Conservation (phyloP, 2,329 filamentous ascomycete genomes). For the Trichoderma pleuroti region DNA sequence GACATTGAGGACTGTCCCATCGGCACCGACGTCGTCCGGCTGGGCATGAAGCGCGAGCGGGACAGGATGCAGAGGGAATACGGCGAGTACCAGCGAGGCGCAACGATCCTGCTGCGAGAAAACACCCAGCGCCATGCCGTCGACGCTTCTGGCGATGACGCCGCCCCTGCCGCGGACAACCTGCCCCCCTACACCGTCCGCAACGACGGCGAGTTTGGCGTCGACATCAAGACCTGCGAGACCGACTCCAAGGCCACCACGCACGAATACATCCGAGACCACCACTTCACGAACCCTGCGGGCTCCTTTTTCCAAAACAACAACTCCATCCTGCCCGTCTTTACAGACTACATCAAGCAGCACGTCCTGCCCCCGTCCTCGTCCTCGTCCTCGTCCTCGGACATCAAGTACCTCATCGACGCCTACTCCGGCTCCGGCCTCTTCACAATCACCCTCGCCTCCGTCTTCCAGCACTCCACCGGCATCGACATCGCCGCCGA, state of each 20-base stretch:
- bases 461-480: conserved; percentile 76
- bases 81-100: conserved; percentile 70
- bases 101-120: conserved; percentile 85
- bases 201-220: conserved; percentile 54
- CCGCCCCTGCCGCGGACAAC: conserved; percentile 28
- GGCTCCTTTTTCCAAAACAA: conserved; percentile 99
- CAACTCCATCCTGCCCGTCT: conserved; percentile 87
- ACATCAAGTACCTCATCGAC: conserved; percentile 86
- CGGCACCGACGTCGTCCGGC: conserved; percentile 78
- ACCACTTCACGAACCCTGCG: conserved; percentile 84
- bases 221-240: conserved; percentile 82
- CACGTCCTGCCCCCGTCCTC: conserved; percentile 57
- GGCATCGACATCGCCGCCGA: conserved; percentile 85
- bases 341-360: conserved; percentile 82
- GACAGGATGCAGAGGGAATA: conserved; percentile 69
- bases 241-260: conserved; percentile 79
- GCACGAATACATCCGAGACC: conserved; percentile 83
- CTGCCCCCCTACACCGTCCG: conserved; percentile 36
- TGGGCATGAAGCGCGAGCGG: conserved; percentile 77
- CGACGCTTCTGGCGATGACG: conserved; percentile 26
- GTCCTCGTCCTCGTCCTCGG: conserved; percentile 33
- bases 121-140: conserved; percentile 67
- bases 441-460: conserved; percentile 90
- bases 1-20: conserved; percentile 99
- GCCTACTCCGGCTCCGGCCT: conserved; percentile 96